Evolutionary conservation across 768 basidiomycete species (phyloP).

Genomic region (Cubamyces lactineus): DNA sequence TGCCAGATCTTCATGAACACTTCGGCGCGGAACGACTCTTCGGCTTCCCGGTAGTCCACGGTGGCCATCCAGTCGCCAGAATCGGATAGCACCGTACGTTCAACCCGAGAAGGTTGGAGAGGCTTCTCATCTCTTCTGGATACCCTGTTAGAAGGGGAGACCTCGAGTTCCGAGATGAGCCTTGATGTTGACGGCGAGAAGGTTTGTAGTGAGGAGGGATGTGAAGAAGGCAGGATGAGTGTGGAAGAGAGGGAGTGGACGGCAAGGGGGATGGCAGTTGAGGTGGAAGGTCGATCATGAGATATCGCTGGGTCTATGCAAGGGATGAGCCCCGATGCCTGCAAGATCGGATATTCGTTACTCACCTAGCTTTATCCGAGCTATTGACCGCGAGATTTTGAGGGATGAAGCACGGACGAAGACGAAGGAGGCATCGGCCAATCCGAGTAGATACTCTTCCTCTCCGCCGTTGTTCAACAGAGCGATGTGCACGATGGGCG

Average conservation of each 20-base stretch:
- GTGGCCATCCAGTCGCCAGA: constrained; percentile 93
- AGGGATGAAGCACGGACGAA: constrained; percentile 76
- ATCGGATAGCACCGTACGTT: constrained; percentile 64
- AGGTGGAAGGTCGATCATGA: constrained; percentile 41
- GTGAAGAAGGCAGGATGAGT: constrained; percentile 88
- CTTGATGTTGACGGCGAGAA: constrained; percentile 76
- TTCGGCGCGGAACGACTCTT: constrained; percentile 66
- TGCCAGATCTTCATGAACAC: constrained; percentile 90
- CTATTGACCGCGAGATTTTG: constrained; percentile 70
- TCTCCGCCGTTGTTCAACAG: constrained; percentile 59
- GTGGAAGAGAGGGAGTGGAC: constrained; percentile 74
- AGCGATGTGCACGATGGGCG: constrained; percentile 75
- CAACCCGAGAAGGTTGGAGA: constrained; percentile 76
- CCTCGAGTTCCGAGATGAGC: constrained; percentile 84
- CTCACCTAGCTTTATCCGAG: constrained; percentile 79
- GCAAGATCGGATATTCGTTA: constrained; percentile 7
- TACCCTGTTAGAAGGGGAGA: constrained; percentile 91
- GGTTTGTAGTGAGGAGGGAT: constrained; percentile 93
- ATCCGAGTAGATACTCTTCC: constrained; percentile 86
- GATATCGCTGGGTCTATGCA: constrained; percentile 41
- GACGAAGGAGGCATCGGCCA: constrained; percentile 79
- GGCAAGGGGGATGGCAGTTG: constrained; percentile 65
- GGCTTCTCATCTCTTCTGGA: constrained; percentile 78
- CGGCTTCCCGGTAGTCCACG: constrained; percentile 72
- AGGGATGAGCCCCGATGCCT: constrained; percentile 14